Base-by-base conservation (phyloP, 164 flowering plant species). In the Annona squamosa region DNA sequence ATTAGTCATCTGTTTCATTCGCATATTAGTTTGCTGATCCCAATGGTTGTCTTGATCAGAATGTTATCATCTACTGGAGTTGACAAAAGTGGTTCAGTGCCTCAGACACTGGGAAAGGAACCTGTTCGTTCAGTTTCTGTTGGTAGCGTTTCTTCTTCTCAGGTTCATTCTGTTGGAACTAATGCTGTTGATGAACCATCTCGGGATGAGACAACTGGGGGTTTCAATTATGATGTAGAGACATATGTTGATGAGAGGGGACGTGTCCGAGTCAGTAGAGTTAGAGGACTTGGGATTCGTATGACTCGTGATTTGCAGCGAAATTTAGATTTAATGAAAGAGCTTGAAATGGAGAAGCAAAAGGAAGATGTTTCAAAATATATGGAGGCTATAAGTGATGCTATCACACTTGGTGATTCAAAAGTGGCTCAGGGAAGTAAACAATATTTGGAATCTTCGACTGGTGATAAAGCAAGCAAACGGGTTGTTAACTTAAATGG, bases 231-330 rank as follows among this genome's bases (percentile, higher is more conserved):
- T 64, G 89, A 81, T 77, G 84, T 91, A 69, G 93, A 85, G 73
- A 87, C 97, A 68, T 92, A 88, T 77, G n/a, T 85, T 71, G 97
- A 95, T 84, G 98, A 93, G 73, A 86, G 89, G 69, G 97, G 99
- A 1, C 87, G 80, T 59, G 71, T 88, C 62, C 87, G 93, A 56
- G 90, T 94, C 41, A 92, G 97, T 80, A 89, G 90, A 68, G 79
- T 85, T 26, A 90, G 96, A 77, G 92, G 92, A 67, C 84, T 95
- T 87, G 99, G 98, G 42, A 85, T 95, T 65, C 90, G 91, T 2
- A 93, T 95, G 97, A 91, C 98, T 62, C 90, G 99, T 65, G 98
- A 95, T 83, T 66, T 95, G 70, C 94, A 93, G 69, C 86, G 90
- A 80, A 95, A 95, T 79, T 84, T 93, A 76, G 96, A 90, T 80